A percentile compares a stretch with the other conserved stretches of the same genome.
Evolutionary conservation across 352 stramenopile genomes (phyloP).

Genomic region (Nothophytophthora sp.): DNA sequence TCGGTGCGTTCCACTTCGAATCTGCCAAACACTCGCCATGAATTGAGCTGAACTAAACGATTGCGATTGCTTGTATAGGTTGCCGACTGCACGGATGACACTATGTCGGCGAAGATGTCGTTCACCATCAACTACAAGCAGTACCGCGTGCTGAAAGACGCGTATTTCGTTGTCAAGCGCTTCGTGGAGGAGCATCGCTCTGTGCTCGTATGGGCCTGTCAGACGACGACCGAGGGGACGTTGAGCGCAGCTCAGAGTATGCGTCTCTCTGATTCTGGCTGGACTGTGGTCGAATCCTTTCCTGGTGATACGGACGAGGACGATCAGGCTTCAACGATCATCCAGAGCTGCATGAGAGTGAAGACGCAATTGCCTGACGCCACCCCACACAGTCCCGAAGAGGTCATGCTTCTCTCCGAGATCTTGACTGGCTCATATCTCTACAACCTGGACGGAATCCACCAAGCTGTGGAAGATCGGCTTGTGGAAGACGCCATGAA

Average conservation of each 20-base stretch:
- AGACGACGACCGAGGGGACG: conserved; percentile 26
- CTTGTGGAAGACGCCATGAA: conserved; percentile 24
- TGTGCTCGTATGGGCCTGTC: conserved; percentile 31
- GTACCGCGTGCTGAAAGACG: conserved; percentile 23
- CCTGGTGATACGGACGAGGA: background rate
- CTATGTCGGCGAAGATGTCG: conserved; percentile 30
- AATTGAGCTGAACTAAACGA: too few species aligned
- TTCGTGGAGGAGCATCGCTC: conserved; percentile 21
- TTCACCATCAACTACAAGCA: conserved; percentile 26
- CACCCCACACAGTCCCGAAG: conserved; percentile 23
- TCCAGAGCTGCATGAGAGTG: conserved; percentile 27
- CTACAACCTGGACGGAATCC: conserved; percentile 27
- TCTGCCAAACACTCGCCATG: too few species aligned
- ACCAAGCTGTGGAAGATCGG: conserved; percentile 28
- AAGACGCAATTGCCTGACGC: conserved; percentile 21
- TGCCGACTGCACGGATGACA: conserved; percentile 24
- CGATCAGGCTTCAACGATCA: conserved; percentile 15
- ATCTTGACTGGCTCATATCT: conserved; percentile 29
- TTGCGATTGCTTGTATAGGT: conserved; percentile 23
- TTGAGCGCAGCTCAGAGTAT: conserved; percentile 23
- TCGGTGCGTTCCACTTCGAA: too few species aligned
- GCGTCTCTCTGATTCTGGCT: conserved; percentile 19
- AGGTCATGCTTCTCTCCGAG: conserved; percentile 22
- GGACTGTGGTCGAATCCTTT: conserved; percentile 15
- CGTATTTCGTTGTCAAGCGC: conserved; percentile 25